A percentile compares a stretch with the other conserved stretches of the same genome.
Conservation (phyloP, 2,329 filamentous ascomycete genomes). For the Metarhizium guizhouense region DNA sequence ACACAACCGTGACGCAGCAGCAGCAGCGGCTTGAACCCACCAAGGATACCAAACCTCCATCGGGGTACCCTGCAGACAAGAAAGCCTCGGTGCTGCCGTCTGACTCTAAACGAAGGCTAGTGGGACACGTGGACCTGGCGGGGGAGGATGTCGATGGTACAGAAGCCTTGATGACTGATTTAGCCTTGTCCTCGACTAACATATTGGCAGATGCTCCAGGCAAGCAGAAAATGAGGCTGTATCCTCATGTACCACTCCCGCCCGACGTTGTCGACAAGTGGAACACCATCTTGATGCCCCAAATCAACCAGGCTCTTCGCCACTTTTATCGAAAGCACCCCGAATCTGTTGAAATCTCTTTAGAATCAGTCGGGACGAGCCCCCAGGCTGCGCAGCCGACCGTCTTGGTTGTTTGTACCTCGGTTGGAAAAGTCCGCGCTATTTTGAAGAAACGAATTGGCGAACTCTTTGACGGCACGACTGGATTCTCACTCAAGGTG, state of each 20-base stretch:
- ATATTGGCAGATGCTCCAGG: slow-evolving; percentile 9
- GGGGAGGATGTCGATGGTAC: slow-evolving; percentile 12
- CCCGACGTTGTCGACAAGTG: slow-evolving; percentile 59
- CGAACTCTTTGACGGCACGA: slow-evolving; percentile 52
- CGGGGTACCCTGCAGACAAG: neutral
- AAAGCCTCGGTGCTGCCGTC: neutral
- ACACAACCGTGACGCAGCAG: slow-evolving; percentile 5
- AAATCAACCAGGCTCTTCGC: slow-evolving; percentile 62
- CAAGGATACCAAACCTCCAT: slow-evolving; percentile 3
- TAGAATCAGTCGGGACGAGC: slow-evolving; percentile 65
- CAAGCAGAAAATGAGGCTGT: slow-evolving; percentile 43
- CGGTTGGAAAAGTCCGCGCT: slow-evolving; percentile 61
- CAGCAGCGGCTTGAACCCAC: neutral
- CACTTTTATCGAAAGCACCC: slow-evolving; percentile 64
- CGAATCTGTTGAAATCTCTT: slow-evolving; percentile 70
- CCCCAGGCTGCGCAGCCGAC: slow-evolving; percentile 59
- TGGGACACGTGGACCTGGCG: neutral
- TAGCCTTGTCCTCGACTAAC: slow-evolving; percentile 5
- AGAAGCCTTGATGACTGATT: neutral
- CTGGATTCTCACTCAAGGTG: slow-evolving; percentile 59
- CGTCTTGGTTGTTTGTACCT: slow-evolving; percentile 68
- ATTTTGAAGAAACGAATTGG: slow-evolving; percentile 62
- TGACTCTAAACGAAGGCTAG: neutral
- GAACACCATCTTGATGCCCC: slow-evolving; percentile 62
- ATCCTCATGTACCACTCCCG: slow-evolving; percentile 49